phyloP scores from a whole-genome alignment of 2,329 filamentous ascomycete species.

The Ophiostoma sp. region DNA sequence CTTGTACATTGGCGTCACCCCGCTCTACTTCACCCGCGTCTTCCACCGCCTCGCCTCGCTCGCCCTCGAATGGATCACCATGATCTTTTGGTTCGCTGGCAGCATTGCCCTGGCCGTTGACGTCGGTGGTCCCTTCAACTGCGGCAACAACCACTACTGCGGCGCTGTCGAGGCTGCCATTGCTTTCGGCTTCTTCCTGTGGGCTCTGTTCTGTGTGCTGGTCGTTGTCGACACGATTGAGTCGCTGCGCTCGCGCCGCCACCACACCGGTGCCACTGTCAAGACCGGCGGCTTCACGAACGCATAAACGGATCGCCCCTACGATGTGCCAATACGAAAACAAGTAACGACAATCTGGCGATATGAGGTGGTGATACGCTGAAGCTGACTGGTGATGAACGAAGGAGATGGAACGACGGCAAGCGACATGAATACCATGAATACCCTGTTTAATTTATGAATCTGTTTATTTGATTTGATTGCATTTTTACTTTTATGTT shows the following conservation, averaged over 20 bases:
- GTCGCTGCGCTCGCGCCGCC: constrained; percentile 45
- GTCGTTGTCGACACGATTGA: constrained; percentile 50
- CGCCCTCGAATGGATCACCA: constrained; percentile 68
- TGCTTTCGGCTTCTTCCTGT: constrained; percentile 67
- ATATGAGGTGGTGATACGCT: background rate
- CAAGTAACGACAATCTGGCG: background rate
- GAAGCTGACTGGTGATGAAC: background rate
- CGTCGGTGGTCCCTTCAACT: constrained; percentile 57
- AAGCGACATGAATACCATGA: background rate
- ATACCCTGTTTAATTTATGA: background rate
- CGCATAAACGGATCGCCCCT: background rate
- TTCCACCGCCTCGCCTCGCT: constrained; percentile 68
- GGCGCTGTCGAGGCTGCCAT: constrained; percentile 61
- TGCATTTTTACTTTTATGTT: background rate
- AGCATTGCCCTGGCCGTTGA: constrained; percentile 73
- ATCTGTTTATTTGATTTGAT: background rate
- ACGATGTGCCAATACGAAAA: background rate
- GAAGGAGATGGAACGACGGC: background rate
- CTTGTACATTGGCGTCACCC: constrained; percentile 67
- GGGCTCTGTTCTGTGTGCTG: constrained; percentile 52
- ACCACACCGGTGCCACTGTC: constrained; percentile 34
- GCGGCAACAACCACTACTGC: constrained; percentile 56
- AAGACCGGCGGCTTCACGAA: constrained; percentile 26
- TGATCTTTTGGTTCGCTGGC: constrained; percentile 88
- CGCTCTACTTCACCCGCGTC: constrained; percentile 59